Evolutionary conservation across 495 filamentous ascomycete species (phyloP), one percentile per base, ranked within the genome.

Genomic region (Bryoglossum gracile): DNA sequence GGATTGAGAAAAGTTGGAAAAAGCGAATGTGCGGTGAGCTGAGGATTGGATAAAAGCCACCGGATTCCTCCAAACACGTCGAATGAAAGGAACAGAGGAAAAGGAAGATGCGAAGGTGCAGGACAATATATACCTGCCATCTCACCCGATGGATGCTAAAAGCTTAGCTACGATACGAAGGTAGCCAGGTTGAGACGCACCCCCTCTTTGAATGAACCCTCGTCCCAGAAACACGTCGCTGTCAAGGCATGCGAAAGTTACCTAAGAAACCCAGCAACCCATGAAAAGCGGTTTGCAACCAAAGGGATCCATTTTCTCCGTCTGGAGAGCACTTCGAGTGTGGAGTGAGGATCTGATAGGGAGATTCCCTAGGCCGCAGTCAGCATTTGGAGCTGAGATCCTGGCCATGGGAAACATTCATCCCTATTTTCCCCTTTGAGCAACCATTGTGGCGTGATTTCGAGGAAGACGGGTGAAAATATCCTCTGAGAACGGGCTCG

Each of bases 361-460:
- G 46, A 24, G 22, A 30, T 30, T 40, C 37, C 46, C 46, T 49
- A 13, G 46, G 25, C n/a, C 17, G 4, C n/a, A 10, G 45, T 44
- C 24, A 33, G 42, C 24, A 9, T 6, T 14, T 24, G 23, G n/a
- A 22, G 43, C 8, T 9, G 16, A 24, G 18, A 41, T 41, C 38
- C 38, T 41, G 22, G 38, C n/a, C 13, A 41, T 18, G 18, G 17
- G 38, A 39, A 32, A 14, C 24, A 10, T 28, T 21, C 41, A 9
- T 10, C 3, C 34, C 43, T n/a, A 24, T 34, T n/a, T n/a, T n/a
- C n/a, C n/a, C n/a, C n/a, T n/a, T n/a, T n/a, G n/a, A n/a, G 16
- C 35, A 24, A 43, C 32, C 35, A 52, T 22, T 46, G 32, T 52
- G 42, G 50, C 23, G 8, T 52, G 50, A 52, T 26, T 46, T 41